phyloP scores from a whole-genome alignment of 768 basidiomycete genomes.

The Termitomyces sp. region DNA sequence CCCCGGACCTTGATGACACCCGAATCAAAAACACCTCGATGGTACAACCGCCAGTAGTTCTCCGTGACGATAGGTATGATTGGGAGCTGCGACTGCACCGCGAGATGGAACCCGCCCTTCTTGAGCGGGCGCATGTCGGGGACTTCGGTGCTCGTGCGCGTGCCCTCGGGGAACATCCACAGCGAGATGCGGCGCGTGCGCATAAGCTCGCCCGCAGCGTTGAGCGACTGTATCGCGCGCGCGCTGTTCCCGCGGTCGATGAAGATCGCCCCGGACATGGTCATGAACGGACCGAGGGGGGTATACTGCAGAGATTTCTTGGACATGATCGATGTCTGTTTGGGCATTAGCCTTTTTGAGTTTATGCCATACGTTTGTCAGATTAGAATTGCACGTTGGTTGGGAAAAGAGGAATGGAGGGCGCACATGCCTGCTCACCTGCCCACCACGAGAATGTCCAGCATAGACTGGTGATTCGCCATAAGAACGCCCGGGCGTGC shows the following conservation, averaged over 20 bases:
- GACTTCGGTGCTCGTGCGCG: constrained; percentile 65
- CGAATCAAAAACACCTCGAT: constrained; percentile 66
- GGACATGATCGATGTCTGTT: constrained; percentile 82
- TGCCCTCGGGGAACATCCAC: constrained; percentile 98
- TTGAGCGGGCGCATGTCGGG: constrained; percentile 84
- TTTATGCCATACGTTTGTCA: background rate
- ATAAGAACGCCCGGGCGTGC: constrained; percentile 74
- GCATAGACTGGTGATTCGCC: constrained; percentile 91
- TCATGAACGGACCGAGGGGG: constrained; percentile 92
- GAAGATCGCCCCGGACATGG: constrained; percentile 85
- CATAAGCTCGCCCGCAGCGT: constrained; percentile 76
- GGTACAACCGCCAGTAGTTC: constrained; percentile 90
- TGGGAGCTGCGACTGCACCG: constrained; percentile 86
- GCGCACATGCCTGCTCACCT: constrained; percentile 45
- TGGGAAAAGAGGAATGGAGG: background rate
- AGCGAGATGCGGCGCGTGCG: constrained; percentile 66
- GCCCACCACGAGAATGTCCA: constrained; percentile 82
- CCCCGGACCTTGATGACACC: constrained; percentile 83
- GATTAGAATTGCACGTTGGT: background rate
- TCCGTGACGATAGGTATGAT: constrained; percentile 90
- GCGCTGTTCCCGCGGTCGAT: constrained; percentile 81
- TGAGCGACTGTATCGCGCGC: constrained; percentile 71
- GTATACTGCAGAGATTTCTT: constrained; percentile 86
- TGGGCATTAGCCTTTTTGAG: constrained; percentile 67
- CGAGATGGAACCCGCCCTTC: constrained; percentile 97